These are phyloP conservation scores for Ganoderma boninense DNA, from an alignment of 1,284 basidiomycete genomes.

Conservation along the genomic window DNA sequence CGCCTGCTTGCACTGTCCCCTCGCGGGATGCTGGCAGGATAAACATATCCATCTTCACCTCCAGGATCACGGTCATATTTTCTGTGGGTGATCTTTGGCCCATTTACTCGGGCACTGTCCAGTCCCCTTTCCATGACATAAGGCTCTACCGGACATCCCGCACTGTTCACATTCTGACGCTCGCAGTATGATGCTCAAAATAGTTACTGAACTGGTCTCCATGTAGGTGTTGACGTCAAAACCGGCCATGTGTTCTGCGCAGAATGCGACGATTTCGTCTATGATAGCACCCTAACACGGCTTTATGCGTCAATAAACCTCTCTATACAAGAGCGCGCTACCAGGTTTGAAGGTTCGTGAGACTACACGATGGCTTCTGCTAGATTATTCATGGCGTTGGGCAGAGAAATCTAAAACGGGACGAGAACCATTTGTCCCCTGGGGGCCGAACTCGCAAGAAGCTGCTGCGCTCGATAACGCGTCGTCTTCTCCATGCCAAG, in stretches of 20 bases:
- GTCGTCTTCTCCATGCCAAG: conserved; percentile 67
- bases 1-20: conserved; percentile 82
- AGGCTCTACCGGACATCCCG: background rate
- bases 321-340: conserved; percentile 58
- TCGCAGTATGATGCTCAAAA: background rate
- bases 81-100: conserved; percentile 62
- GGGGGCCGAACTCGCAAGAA: conserved; percentile 51
- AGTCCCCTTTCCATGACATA: conserved; percentile 15
- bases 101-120: conserved; percentile 4
- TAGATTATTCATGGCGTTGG: background rate
- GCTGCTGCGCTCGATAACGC: conserved; percentile 45
- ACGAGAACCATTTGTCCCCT: conserved; percentile 56
- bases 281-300: conserved; percentile 53
- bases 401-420: conserved; percentile 39
- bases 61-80: conserved; percentile 63
- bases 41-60: conserved; percentile 67
- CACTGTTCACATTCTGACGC: background rate
- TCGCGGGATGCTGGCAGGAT: conserved; percentile 75
- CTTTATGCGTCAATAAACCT: conserved; percentile 49
- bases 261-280: conserved; percentile 67
- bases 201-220: conserved; percentile 18
- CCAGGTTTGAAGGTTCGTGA: conserved; percentile 53
- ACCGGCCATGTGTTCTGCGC: conserved; percentile 67
- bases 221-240: conserved; percentile 62
- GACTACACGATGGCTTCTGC: background rate